Evolutionary conservation across 176 grass and related monocot species (phyloP), one percentile per base, ranked within the genome.

Genomic region (Rhynchospora tenuis): DNA sequence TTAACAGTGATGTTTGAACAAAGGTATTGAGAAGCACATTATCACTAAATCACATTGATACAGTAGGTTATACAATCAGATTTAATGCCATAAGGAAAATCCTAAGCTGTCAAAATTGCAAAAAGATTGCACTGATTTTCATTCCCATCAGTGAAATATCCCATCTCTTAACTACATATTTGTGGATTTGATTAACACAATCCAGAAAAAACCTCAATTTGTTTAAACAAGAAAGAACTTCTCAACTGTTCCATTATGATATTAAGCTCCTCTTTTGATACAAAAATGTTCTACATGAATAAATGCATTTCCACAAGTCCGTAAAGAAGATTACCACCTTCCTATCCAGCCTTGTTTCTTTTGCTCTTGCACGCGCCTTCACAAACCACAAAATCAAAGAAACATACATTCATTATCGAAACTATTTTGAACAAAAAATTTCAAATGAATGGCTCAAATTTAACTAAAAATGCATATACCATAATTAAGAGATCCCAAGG

Each of bases 321-420:
- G 51, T 56, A 55, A 72, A 54, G 72, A 11, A 80, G 54, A 43
- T 81, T 31, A 82, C 80, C 80, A 65, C 63, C 61, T 82, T 15
- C 80, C 80, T 43, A 82, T 28, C 20, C n/a, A 82, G 62, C 80
- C 80, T 68, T 67, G 80, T 82, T 65, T 82, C 46, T 82, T 82
- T 45, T 82, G 80, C 44, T 47, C 80, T 82, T 82, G 80, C 80
- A 82, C 52, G 60, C 80, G 59, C 50, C 80, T 82, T 65, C 19
- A 1, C 44, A 50, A 65, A 20, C 13, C 31, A 82, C 14, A 82
- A 54, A 82, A 81, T 47, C 16, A 82, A 50, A 67, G 7, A 28
- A 54, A 66, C n/a, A 20, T 7, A 52, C 51, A 26, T 73, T 62
- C 43, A 9, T 48, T 9, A 45, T 55, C 59, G 52, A 52, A 16